Percentiles rank a stretch among this genome's conserved stretches.
Evolutionary conservation across 106 monocot species (phyloP).

Genomic region (Apostasia ramifera): DNA sequence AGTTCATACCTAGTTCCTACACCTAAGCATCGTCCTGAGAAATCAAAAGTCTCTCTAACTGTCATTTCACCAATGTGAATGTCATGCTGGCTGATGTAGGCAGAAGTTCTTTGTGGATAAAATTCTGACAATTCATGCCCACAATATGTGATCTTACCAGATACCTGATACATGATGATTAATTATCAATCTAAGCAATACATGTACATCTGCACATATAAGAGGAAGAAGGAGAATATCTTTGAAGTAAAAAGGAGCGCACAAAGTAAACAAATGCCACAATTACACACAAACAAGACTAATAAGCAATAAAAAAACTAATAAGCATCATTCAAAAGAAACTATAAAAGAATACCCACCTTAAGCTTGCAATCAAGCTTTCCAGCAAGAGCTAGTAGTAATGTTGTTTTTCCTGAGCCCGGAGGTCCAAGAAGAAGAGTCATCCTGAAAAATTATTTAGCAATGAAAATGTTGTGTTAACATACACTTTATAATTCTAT

Average conservation of each 20-base stretch:
- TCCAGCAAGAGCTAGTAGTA: slow-evolving; percentile 70
- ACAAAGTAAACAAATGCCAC: too few relatives aligned
- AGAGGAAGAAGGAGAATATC: background rate
- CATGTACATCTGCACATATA: background rate
- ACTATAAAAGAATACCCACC: slow-evolving; percentile 1
- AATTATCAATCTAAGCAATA: background rate
- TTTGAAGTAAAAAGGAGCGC: too few relatives aligned
- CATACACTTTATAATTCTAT: background rate
- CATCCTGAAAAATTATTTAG: slow-evolving; percentile 50
- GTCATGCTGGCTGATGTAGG: slow-evolving; percentile 90
- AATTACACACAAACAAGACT: background rate
- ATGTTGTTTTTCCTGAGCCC: slow-evolving; percentile 76
- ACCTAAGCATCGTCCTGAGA: slow-evolving; percentile 72
- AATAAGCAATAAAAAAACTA: background rate
- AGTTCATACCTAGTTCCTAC: slow-evolving; percentile 71
- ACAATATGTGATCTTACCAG: slow-evolving; percentile 76
- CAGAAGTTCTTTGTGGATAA: slow-evolving; percentile 66
- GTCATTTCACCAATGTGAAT: slow-evolving; percentile 87
- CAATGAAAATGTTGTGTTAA: background rate
- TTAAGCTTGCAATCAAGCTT: slow-evolving; percentile 48
- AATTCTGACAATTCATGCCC: slow-evolving; percentile 79
- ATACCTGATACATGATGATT: slow-evolving; percentile 24
- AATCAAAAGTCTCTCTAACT: slow-evolving; percentile 81
- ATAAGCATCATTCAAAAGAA: background rate
- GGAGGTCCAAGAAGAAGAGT: slow-evolving; percentile 96